Percentiles rank a stretch among this genome's conserved stretches.
These are phyloP conservation scores for Myxozyma lipomycoides DNA, from an alignment of 805 yeast species.

Conservation along the genomic window DNA sequence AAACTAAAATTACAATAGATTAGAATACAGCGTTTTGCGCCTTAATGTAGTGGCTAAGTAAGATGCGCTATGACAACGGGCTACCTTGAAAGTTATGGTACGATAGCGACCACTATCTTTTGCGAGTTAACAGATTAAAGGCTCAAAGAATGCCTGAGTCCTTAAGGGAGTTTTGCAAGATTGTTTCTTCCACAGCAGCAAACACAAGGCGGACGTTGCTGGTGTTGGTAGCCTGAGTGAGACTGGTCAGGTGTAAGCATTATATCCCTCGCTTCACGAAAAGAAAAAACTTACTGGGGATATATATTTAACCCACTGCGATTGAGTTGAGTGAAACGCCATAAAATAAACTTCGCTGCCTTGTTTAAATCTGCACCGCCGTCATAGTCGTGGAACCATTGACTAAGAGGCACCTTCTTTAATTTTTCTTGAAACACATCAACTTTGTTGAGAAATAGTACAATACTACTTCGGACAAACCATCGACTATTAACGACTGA, in stretches of 20 bases:
- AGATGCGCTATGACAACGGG: no score
- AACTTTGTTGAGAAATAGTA: conserved; percentile 81
- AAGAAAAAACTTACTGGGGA: conserved; percentile 50
- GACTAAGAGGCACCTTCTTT: conserved; percentile 73
- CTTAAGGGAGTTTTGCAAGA: conserved; percentile 67
- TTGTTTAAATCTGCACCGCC: conserved; percentile 77
- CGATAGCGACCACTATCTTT: no score
- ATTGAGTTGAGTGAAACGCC: conserved; percentile 84
- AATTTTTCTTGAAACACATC: conserved; percentile 86
- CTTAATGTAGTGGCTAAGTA: no score
- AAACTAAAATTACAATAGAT: not conserved
- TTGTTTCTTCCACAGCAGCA: conserved; percentile 78
- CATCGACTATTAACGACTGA: conserved; percentile 89
- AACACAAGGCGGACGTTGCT: conserved; percentile 80
- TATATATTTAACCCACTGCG: conserved; percentile 75
- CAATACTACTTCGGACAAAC: conserved; percentile 84
- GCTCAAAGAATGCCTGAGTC: conserved; percentile 69
- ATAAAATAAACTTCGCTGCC: conserved; percentile 85
- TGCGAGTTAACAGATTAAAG: no score
- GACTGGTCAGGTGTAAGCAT: conserved; percentile 2
- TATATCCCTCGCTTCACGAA: not conserved
- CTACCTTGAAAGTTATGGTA: no score
- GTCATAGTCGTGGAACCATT: conserved; percentile 76
- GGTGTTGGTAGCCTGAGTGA: conserved; percentile 93
- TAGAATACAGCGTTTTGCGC: no score